Evolutionary conservation across 2,329 filamentous ascomycete species (phyloP), one percentile per base, ranked within the genome.

Genomic region (Pseudogymnoascus sp.): DNA sequence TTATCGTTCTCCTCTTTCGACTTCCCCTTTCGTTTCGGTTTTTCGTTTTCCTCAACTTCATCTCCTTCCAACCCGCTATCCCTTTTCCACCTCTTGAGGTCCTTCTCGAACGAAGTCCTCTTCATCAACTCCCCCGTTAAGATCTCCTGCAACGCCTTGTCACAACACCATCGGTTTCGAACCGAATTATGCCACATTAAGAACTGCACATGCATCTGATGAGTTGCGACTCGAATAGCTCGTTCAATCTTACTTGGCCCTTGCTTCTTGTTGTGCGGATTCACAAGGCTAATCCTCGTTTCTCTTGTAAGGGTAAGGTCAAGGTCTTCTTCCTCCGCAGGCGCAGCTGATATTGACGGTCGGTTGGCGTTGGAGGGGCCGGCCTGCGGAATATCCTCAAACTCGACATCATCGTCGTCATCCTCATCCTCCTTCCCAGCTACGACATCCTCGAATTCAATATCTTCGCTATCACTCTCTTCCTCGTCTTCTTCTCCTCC

Each of bases 101-200:
- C 90, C 12, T 86, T 84, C 59, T 67, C 43, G 5, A 70, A 52
- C 76, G 84, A 88, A 4, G 93, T 78, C 5, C 83, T 82, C 0
- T 84, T 79, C 0, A 89, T 82, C 5, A 96, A 70, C 63, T 91
- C 87, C n/a, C 86, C 85, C 3, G 95, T 80, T 71, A 97, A 80
- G 14, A 87, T 88, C 9, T 86, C 85, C 65, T 95, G 90, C 0
- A 96, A 80, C 65, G 89, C 84, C 3, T 81, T 74, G 69, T 97
- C 90, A 68, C 90, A 90, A 18, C 92, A 77, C 88, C 93, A 97
- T 0, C 85, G 80, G 72, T 97, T 97, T 43, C 90, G 85, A 12
- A 95, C 76, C 0, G 90, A 84, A 71, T 97, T 97, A 73, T 97
- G 93, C 81, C 89, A 97, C 64, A 99, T 82, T 14, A 99, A 78